Base-by-base conservation (phyloP, 805 yeast species). In the Starmerella stigmatis region DNA sequence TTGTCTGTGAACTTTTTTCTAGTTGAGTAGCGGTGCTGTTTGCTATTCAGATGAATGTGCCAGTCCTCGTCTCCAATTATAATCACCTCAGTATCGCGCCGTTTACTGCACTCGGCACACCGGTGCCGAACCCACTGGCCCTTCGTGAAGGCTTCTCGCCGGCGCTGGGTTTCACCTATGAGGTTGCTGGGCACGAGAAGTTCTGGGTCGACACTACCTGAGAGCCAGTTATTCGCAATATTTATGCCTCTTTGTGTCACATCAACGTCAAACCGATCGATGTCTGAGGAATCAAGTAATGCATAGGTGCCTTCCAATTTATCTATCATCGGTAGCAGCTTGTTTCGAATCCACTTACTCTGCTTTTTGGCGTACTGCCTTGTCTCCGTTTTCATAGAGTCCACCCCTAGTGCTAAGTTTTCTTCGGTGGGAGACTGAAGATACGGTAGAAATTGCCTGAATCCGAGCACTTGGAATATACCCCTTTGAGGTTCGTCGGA, bases 401-500 rank as follows among this genome's bases (percentile, higher is more conserved):
- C 60, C 7, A 59, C 47, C 3, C 57, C 54, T 15, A 50, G 49
- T 2, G 12, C 42, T 36, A 43, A 31, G 19, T 26, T 25, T 13
- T 23, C 44, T 2, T 12, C 22, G 1, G 38, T 32, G 5, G 35
- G 43, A 2, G 21, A 16, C 7, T 34, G 7, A 8, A 57, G 26
- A 20, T 50, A 61, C 7, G 61, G 59, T 25, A 60, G 50, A 44
- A 55, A 55, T 45, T 60, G 60, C 20, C 85, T 84, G 63, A 84
- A 92, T 1, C 97, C 97, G 57, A 89, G 84, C 1, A 84, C 95
- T 64, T 92, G 97, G 86, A 86, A 86, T 0, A 89, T 73, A 2
- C 97, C 97, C 76, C 19, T 56, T 60, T 5, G 61, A n/a, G 59
- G 1, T 11, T 19, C 10, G 11, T 34, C 41, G 6, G 42, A 38